Evolutionary conservation across 352 stramenopile species (phyloP).

Genomic region (Sclerospora graminicola): DNA sequence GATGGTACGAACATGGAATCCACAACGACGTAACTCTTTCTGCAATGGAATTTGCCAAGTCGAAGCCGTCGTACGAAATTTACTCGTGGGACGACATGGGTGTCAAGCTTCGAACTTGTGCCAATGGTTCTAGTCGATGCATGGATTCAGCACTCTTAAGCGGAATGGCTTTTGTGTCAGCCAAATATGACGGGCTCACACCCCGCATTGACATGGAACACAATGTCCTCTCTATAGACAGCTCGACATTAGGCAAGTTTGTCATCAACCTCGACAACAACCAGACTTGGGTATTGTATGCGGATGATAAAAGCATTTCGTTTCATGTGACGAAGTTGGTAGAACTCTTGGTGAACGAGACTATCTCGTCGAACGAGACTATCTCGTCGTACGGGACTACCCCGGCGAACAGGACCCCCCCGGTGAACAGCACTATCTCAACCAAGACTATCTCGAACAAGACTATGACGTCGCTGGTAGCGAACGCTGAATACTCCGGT

Average conservation of each 20-base stretch:
- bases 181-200: conserved; percentile 45
- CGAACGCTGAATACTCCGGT: conserved; percentile 28
- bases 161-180: conserved; percentile 65
- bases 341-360: conserved; percentile 25
- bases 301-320: conserved; percentile 25
- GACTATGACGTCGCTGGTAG: conserved; percentile 28
- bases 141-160: conserved; percentile 51
- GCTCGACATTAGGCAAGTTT: conserved; percentile 37
- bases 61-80: conserved; percentile 46
- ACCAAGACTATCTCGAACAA: too few species aligned
- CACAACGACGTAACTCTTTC: conserved; percentile 64
- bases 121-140: conserved; percentile 18
- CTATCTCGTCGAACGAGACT: too few species aligned
- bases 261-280: conserved; percentile 51
- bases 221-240: conserved; percentile 34
- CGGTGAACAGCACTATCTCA: too few species aligned
- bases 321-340: conserved; percentile 31
- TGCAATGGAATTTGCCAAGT: conserved; percentile 40
- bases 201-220: conserved; percentile 39
- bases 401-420: too few species aligned
- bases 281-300: conserved; percentile 70
- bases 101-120: conserved; percentile 44
- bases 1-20: conserved; percentile 49
- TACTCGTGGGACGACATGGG: conserved; percentile 58
- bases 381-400: too few species aligned